Evolutionary conservation across 176 grass and related monocot species (phyloP).

Genomic region (Carex pumila): DNA sequence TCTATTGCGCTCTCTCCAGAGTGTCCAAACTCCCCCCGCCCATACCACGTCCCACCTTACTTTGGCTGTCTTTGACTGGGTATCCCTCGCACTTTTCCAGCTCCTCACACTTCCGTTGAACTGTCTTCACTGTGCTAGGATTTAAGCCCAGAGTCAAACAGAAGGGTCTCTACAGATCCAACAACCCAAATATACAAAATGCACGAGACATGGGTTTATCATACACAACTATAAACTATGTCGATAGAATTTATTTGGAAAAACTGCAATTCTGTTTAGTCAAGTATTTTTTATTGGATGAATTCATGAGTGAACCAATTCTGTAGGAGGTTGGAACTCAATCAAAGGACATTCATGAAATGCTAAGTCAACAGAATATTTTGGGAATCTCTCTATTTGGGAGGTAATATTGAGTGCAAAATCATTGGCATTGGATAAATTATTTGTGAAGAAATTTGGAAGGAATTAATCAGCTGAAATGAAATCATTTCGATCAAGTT

Average conservation of each 20-base stretch:
- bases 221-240: neutral
- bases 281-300: neutral
- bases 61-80: no score
- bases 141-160: no score
- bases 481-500: neutral
- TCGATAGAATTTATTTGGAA: neutral
- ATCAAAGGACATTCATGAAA: neutral
- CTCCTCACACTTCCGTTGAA: constrained; percentile 49
- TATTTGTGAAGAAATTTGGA: neutral
- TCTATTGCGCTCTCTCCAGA: no score
- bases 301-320: neutral
- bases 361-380: neutral
- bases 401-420: no score
- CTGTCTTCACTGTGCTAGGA: constrained; percentile 58
- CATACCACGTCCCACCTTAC: no score
- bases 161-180: no score
- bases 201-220: no score
- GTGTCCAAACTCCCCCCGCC: no score
- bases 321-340: neutral
- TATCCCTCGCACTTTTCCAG: neutral
- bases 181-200: neutral
- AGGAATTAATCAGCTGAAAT: neutral
- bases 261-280: neutral
- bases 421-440: neutral
- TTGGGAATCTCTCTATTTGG: no score